Base-by-base conservation (phyloP, 2,329 filamentous ascomycete species). In the Microdochium nivale region DNA sequence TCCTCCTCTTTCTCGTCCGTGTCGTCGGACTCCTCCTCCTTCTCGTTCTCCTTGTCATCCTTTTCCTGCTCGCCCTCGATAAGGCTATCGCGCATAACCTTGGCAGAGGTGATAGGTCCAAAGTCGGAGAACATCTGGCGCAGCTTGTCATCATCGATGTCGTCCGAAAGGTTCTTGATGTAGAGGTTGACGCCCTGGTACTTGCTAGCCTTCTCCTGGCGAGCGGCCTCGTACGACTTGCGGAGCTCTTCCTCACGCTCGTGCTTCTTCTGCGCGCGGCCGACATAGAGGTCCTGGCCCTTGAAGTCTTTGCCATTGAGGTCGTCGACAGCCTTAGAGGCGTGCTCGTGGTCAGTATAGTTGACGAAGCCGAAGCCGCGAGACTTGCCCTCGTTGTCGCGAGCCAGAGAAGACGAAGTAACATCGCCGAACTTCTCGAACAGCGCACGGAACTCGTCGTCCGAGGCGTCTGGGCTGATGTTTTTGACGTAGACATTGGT, bases 401-500 rank as follows among this genome's bases (percentile, higher is more conserved):
- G 90, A 62, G 91, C 90, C 59, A 99, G 84, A 49, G 92, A 95
- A 46, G 94, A 91, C 52, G 94, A 99, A 55, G 94, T 97, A 62
- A 99, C 94, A 53, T 95, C 87, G 61, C 94, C 94, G 65, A 83
- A 95, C 73, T 85, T 85, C 79, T 94, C 88, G 64, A 99, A 97
- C 49, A 97, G 79, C 56, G 86, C 81, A 62, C 90, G 90, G 84
- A 99, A 97, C 69, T 97, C 87, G 9, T 97, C 91, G 56, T 99
- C 94, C 54, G 83, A 87, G 58, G 86, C 88, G 48, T 96, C 92
- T 33, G 76, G 66, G 64, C 85, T 83, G 62, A 99, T 87, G 78
- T 99, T 99, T 86, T 99, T 99, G 78, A 99, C 89, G 77, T 99
- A 99, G 73, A 99, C 86, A 73, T 99, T 99, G 79, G 94, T 99